phyloP scores from a whole-genome alignment of 2,329 filamentous ascomycete genomes.

The Lecanicillium sp. region DNA sequence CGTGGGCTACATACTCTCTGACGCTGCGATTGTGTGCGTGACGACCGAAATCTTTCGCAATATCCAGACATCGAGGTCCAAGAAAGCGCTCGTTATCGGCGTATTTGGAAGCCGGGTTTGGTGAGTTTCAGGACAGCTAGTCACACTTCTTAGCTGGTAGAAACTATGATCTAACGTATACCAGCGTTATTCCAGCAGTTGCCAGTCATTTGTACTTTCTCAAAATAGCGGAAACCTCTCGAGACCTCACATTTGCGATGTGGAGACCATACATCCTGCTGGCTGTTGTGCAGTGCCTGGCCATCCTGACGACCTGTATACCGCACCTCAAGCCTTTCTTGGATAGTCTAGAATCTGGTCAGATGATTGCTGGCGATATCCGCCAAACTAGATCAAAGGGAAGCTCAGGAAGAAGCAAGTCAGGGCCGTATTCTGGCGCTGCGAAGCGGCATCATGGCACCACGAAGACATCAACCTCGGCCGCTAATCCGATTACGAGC shows the following conservation, averaged over 20 bases:
- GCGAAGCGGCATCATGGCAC: too few relatives aligned
- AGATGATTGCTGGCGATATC: slow-evolving; percentile 21
- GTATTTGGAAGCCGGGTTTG: slow-evolving; percentile 2
- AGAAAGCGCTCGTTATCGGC: slow-evolving; percentile 1
- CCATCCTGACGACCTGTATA: slow-evolving; percentile 18
- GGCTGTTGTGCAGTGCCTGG: slow-evolving; percentile 19
- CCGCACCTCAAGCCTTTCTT: slow-evolving; percentile 23
- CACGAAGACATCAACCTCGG: too few relatives aligned
- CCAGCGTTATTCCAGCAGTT: too few relatives aligned
- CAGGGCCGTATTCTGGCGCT: too few relatives aligned
- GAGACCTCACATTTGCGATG: slow-evolving; percentile 16
- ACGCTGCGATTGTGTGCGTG: background rate
- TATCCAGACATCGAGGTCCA: background rate
- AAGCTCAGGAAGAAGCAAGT: too few relatives aligned
- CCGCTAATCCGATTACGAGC: too few relatives aligned
- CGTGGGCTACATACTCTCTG: slow-evolving; percentile 3
- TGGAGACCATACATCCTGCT: slow-evolving; percentile 17
- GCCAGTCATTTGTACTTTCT: too few relatives aligned
- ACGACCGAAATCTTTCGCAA: background rate
- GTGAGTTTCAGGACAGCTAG: too few relatives aligned
- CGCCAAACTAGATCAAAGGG: too few relatives aligned
- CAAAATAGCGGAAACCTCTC: too few relatives aligned
- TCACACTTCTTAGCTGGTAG: too few relatives aligned
- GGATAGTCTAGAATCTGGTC: slow-evolving; percentile 19
- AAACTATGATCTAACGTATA: too few relatives aligned